Conservation (phyloP, 2,329 filamentous ascomycete genomes). For the Diplodia corticola region DNA sequence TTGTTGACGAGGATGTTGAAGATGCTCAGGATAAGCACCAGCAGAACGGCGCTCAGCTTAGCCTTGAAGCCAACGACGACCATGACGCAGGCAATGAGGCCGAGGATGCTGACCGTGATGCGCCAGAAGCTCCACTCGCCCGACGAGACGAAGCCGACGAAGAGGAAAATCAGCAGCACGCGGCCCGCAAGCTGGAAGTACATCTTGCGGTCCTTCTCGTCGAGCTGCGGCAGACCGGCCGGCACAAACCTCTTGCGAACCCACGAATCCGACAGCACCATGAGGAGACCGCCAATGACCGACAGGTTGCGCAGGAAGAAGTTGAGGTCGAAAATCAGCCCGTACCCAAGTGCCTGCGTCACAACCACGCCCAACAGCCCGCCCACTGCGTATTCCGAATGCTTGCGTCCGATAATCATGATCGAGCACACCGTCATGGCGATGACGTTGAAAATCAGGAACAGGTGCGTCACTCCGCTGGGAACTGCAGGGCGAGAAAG, state of each 20-base stretch:
- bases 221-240: conserved; percentile 86
- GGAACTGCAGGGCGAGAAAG: conserved; percentile 63
- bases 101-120: conserved; percentile 78
- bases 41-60: conserved; percentile 94
- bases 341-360: conserved; percentile 92
- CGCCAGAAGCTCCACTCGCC: conserved; percentile 91
- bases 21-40: conserved; percentile 91
- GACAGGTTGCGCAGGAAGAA: conserved; percentile 99
- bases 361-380: conserved; percentile 90
- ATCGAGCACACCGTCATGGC: conserved; percentile 80
- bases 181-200: conserved; percentile 98
- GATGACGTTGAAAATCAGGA: conserved; percentile 86
- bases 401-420: conserved; percentile 86
- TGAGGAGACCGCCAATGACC: conserved; percentile 93
- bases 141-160: conserved; percentile 93
- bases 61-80: conserved; percentile 99
- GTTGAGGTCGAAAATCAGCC: conserved; percentile 97
- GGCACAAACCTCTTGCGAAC: conserved; percentile 97
- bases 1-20: conserved; percentile 99
- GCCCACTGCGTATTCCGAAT: conserved; percentile 88
- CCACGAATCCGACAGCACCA: conserved; percentile 98
- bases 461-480: conserved; percentile 82
- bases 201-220: conserved; percentile 99
- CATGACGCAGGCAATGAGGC: conserved; percentile 93
- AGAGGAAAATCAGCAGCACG: conserved; percentile 95